A percentile compares a stretch with the other conserved stretches of the same genome.
phyloP scores from a whole-genome alignment of 495 filamentous ascomycete genomes.

The Aspergillus indologenus region DNA sequence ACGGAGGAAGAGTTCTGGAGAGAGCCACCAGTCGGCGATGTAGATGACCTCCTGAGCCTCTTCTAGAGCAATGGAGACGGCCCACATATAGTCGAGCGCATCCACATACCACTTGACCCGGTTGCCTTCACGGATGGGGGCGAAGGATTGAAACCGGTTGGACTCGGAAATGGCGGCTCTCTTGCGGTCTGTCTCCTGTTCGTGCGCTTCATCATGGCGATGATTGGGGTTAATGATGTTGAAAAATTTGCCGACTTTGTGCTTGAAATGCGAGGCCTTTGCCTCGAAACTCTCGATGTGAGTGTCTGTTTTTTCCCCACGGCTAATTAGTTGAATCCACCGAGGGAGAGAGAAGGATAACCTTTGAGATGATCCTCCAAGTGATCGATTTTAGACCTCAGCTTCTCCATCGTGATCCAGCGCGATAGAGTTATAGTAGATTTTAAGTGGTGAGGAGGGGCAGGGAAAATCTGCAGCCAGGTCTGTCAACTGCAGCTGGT shows the following conservation, averaged over 20 bases:
- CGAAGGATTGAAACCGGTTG: slow-evolving; percentile 85
- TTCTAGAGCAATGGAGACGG: slow-evolving; percentile 83
- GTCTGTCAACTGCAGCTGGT: not conserved
- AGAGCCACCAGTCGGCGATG: slow-evolving; percentile 96
- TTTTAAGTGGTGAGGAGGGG: not conserved
- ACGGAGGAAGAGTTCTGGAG: slow-evolving; percentile 86
- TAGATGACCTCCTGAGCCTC: slow-evolving; percentile 89
- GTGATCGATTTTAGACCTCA: slow-evolving; percentile 29
- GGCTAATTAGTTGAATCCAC: slow-evolving; percentile 12
- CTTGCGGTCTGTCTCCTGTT: slow-evolving; percentile 78
- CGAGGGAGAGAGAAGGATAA: slow-evolving; percentile 6
- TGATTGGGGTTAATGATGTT: slow-evolving; percentile 85
- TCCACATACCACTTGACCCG: slow-evolving; percentile 97
- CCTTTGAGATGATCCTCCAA: slow-evolving; percentile 37
- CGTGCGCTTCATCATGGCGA: slow-evolving; percentile 92
- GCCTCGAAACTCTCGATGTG: slow-evolving; percentile 36
- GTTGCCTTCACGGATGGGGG: slow-evolving; percentile 80
- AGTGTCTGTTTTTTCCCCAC: slow-evolving; percentile 27
- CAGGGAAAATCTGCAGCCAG: not conserved
- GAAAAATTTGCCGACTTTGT: slow-evolving; percentile 64
- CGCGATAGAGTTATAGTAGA: not conserved
- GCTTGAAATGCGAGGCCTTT: slow-evolving; percentile 52
- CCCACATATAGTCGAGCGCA: slow-evolving; percentile 88
- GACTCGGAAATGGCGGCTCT: slow-evolving; percentile 66
- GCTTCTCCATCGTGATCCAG: slow-evolving; percentile 30